phyloP scores from a whole-genome alignment of 176 grass and related monocot genomes.

The Zoysia japonica region DNA sequence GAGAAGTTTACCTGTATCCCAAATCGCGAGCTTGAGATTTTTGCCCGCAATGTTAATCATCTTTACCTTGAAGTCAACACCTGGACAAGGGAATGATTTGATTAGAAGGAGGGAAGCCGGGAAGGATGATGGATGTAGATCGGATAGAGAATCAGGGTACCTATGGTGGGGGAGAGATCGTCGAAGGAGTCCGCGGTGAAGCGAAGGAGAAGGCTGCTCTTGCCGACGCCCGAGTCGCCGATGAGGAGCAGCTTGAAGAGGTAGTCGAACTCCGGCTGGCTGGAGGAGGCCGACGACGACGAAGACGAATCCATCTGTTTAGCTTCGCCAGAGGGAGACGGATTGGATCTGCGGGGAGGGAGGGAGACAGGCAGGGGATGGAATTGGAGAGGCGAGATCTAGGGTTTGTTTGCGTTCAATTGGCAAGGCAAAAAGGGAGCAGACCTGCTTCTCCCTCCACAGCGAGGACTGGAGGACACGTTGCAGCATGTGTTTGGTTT shows the following conservation, averaged over 20 bases:
- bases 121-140: neutral
- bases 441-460: no score
- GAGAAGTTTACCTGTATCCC: slow-evolving; percentile 74
- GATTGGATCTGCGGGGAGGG: no score
- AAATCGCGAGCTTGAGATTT: slow-evolving; percentile 95
- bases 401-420: no score
- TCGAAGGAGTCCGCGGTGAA: slow-evolving; percentile 96
- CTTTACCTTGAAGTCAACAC: slow-evolving; percentile 99
- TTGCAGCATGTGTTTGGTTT: no score
- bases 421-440: no score
- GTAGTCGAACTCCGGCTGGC: slow-evolving; percentile 85
- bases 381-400: no score
- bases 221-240: slow-evolving; percentile 93
- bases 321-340: neutral
- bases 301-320: slow-evolving; percentile 39
- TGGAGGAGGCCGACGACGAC: slow-evolving; percentile 45
- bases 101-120: neutral
- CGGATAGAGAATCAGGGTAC: slow-evolving; percentile 21
- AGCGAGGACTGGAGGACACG: no score
- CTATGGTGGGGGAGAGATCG: slow-evolving; percentile 90
- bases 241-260: slow-evolving; percentile 94
- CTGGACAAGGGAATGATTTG: slow-evolving; percentile 27
- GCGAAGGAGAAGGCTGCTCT: slow-evolving; percentile 93
- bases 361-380: no score
- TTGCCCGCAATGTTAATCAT: slow-evolving; percentile 88